Evolutionary conservation across 2,329 filamentous ascomycete genomes (phyloP), one percentile per base, ranked within the genome.

Genomic region (Coleophoma crateriformis): DNA sequence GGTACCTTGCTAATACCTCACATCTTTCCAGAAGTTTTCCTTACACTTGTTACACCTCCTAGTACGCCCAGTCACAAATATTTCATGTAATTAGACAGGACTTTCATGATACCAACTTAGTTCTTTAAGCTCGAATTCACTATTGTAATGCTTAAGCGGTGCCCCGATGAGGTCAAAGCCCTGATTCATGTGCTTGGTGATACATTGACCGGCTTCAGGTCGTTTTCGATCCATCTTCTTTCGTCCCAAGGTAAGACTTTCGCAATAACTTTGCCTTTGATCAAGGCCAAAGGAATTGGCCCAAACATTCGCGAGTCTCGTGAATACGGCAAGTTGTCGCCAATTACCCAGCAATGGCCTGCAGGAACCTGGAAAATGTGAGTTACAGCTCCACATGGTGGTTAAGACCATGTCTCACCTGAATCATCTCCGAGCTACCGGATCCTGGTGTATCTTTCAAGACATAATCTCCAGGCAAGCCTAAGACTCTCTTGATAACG

Each of bases 291-390:
- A 1, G 94, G 94, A 27, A 99, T 66, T 0, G 94, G 90, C 0
- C 94, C 94, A 70, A 87, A 96, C 38, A 84, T 75, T 54, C 94
- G 82, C 40, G 90, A 96, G 71, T 99, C 94, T 56, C 89, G 75
- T 20, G 90, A 96, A 61, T 81, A 86, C 3, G 82, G 76, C 53
- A 96, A 64, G 67, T 97, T 97, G 68, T 99, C 94, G 3, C 94
- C 94, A 3, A 84, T 81, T 7, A 96, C 73, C 82, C 90, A 97
- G 61, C 90, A 95, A 73, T 99, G 94, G 1, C 94, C 94, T 63
- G 87, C 76, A 0, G 94, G 94, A 14, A 99, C 82, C 88, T 95
- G 61, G 22, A n/a, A 7, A 44, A 27, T 32, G 32, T 44, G 12
- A 44, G 20, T 14, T 5, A 20, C 13, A 32, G 2, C 11, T 15